Evolutionary conservation across 345 rosid species (phyloP).

Genomic region (Melaleuca quinquenervia): DNA sequence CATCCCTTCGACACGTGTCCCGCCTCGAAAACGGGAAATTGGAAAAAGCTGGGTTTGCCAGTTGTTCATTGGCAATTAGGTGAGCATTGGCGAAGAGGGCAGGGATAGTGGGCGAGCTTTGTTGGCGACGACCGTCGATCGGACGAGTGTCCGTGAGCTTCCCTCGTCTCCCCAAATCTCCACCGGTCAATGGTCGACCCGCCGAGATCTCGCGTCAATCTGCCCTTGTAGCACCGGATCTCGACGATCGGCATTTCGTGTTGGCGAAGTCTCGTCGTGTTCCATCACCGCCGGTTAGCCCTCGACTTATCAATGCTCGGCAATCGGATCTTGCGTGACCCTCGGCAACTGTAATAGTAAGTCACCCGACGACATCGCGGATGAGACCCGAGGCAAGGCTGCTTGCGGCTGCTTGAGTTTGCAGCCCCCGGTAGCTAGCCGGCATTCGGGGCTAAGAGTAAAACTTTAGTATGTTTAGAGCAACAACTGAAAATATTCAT

Average conservation of each 20-base stretch:
- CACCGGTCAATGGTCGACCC: rapidly evolving
- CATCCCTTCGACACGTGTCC: not conserved
- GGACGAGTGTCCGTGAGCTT: rapidly evolving
- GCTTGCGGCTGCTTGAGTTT: not conserved
- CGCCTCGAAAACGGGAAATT: not conserved
- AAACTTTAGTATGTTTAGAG: not conserved
- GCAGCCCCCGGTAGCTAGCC: too few relatives aligned
- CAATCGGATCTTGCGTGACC: rapidly evolving
- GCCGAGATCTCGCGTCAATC: rapidly evolving
- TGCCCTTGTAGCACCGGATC: not conserved
- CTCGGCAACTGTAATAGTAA: not conserved
- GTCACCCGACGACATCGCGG: rapidly evolving
- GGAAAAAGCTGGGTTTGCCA: not conserved
- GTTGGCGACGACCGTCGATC: not conserved
- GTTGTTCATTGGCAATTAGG: not conserved
- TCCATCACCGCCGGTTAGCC: not conserved
- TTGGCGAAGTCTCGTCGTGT: not conserved
- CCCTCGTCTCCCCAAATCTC: too few relatives aligned
- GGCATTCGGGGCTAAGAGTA: not conserved
- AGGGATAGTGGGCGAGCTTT: not conserved
- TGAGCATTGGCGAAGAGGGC: rapidly evolving
- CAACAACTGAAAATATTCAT: not conserved
- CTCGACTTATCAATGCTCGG: not conserved
- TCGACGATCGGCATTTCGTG: not conserved
- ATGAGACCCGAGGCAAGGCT: not conserved